Percentiles rank a stretch among this genome's conserved stretches.
phyloP scores from a whole-genome alignment of 2,329 filamentous ascomycete genomes.

The Botrytis fabae region DNA sequence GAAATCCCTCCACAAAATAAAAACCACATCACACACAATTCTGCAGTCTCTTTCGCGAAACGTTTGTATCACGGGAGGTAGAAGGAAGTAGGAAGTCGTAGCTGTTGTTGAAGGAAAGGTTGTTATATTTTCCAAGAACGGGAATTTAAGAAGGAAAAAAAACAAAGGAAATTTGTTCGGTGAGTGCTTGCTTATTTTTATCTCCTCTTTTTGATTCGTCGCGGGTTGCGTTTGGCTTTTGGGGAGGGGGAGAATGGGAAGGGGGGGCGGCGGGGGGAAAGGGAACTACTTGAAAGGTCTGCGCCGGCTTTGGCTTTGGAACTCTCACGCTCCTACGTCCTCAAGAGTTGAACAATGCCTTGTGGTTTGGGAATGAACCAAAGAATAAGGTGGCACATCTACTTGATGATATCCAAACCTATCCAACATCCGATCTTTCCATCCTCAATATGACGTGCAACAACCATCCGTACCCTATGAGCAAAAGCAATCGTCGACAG shows the following conservation, averaged over 20 bases:
- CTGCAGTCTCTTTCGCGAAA: constrained; percentile 31
- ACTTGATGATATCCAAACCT: constrained; percentile 19
- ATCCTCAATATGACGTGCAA: constrained; percentile 10
- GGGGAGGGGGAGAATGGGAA: not conserved
- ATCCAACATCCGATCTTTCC: constrained; percentile 23
- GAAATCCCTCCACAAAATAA: constrained; percentile 21
- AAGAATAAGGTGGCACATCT: constrained; percentile 31
- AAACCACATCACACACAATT: constrained; percentile 29
- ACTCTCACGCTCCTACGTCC: not conserved
- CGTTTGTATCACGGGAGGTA: constrained; percentile 38
- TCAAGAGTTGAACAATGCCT: not conserved
- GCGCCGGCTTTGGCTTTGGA: not conserved
- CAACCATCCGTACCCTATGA: constrained; percentile 13
- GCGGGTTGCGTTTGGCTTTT: not conserved
- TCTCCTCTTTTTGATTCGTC: not conserved
- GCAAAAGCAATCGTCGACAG: constrained; percentile 9
- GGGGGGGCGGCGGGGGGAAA: too few species aligned
- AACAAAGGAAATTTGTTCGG: constrained; percentile 9
- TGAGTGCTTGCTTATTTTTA: constrained; percentile 2
- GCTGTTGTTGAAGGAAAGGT: constrained; percentile 34
- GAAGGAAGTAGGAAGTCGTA: constrained; percentile 39
- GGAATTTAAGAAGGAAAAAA: constrained; percentile 23
- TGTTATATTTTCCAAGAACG: constrained; percentile 31
- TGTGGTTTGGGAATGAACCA: constrained; percentile 1
- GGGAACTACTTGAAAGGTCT: not conserved